Evolutionary conservation across 139 green algal genomes (phyloP), one percentile per base, ranked within the genome.

Genomic region (Pleodorina starrii): DNA sequence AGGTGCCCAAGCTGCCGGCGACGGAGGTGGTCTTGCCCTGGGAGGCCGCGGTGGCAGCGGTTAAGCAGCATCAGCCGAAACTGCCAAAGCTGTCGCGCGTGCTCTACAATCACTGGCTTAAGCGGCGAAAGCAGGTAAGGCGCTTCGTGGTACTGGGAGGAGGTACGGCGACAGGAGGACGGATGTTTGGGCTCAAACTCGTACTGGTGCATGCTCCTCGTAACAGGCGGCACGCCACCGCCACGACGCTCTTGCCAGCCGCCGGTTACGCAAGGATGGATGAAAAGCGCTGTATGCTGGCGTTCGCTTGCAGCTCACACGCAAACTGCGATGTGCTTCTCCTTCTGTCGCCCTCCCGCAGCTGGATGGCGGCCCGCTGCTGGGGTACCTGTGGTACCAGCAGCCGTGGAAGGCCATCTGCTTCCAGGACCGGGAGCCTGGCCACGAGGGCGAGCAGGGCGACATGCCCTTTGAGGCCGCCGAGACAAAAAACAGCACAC

Each of bases 41-140:
- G 42, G 71, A 81, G 10, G 50, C 48, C 1, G 90, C 82, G 1
- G 40, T 89, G 38, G 85, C 85, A 36, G 83, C 42, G 3, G 16
- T 91, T 29, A 12, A 79, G 35, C n/a, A 60, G 43, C 74, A 90
- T 51, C 32, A 90, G 50, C 75, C 76, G 35, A 79, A 87, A 72
- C n/a, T 60, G 40, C 91, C 84, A 54, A 23, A 77, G 48, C 88
- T 86, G 36, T 35, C 71, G 5, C 75, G 72, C 0, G 85, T 73
- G 27, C 50, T 93, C 72, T 91, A 93, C 68, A 89, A 91, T 44
- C 79, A 93, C 86, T 95, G 92, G 92, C 54, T 91, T 3, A 48
- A 54, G 19, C 84, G 85, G 32, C 84, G 92, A 36, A 76, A 87
- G n/a, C 40, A 84, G 77, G 69, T 87, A 60, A 3, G 35, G 1